Percentiles rank a stretch among this genome's conserved stretches.
Evolutionary conservation across 1,284 basidiomycete species (phyloP).

Genomic region (Puccinia coronata): DNA sequence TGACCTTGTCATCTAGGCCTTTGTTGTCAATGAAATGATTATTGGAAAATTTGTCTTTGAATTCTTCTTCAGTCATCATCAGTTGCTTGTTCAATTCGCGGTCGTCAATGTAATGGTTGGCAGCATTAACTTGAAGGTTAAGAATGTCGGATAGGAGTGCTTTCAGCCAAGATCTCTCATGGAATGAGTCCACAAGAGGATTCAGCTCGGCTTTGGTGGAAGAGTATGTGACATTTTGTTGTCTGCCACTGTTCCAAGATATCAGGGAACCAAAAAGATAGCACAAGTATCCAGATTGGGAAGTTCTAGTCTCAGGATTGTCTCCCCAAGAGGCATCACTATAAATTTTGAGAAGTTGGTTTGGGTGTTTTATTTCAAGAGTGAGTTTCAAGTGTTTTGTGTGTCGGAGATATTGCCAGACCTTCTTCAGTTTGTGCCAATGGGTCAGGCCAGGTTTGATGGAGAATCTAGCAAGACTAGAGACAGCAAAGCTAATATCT

Average conservation of each 20-base stretch:
- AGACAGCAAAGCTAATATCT: no score
- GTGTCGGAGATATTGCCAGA: not conserved
- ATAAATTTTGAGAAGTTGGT: not conserved
- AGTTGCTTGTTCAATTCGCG: not conserved
- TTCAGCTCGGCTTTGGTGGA: slow-evolving; percentile 8
- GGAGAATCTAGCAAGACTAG: not conserved
- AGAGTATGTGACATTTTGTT: no score
- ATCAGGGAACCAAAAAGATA: not conserved
- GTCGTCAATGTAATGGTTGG: not conserved
- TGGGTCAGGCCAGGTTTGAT: not conserved
- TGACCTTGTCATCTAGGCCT: no score
- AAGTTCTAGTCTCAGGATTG: not conserved
- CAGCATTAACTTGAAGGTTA: not conserved
- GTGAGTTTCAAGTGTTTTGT: not conserved
- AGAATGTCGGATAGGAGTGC: not conserved
- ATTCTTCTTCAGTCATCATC: not conserved
- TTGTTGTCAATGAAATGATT: not conserved
- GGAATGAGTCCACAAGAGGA: not conserved
- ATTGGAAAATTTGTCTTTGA: no score
- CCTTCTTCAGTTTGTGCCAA: not conserved
- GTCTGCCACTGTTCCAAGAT: not conserved
- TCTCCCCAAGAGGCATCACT: not conserved
- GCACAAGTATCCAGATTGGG: not conserved
- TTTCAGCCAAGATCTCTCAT: not conserved
- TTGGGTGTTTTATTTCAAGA: not conserved